Evolutionary conservation across 2,329 filamentous ascomycete species (phyloP), one percentile per base, ranked within the genome.

Genomic region (Ilyonectria destructans): DNA sequence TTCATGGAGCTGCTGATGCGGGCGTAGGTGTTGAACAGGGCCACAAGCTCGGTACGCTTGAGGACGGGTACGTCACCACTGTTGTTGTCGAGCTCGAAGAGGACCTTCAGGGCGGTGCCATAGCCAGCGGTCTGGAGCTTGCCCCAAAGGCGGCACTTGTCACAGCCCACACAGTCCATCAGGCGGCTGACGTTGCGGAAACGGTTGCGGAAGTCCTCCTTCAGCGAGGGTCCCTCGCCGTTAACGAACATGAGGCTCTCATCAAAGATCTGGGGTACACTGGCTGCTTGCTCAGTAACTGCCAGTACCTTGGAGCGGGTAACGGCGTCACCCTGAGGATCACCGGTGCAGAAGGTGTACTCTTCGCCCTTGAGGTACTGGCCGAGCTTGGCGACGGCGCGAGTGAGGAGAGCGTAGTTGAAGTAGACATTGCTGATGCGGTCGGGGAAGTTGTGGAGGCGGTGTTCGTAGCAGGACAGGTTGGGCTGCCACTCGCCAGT

Each of bases 131-230:
- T 97, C 83, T 99, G 96, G 43, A 99, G 84, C 83, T 99, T 99
- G 56, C 96, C 96, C 96, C 96, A 99, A 2, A 99, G 90, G 9
- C 96, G 91, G 83, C 96, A 99, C 84, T 99, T 99, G 84, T 99
- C 96, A 81, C 96, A 99, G 51, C 96, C 96, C 21, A 98, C 96
- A 75, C 96, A 99, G 81, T 99, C 96, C 96, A 99, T 99, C 71
- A 98, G 88, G 46, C 96, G 91, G 80, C 93, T 97, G 69, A 99
- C 93, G 79, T 99, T 99, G 79, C 96, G 91, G 87, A 99, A 99
- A 17, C 96, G 93, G 81, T 97, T 96, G 75, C 94, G 92, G 86
- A 99, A 99, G 78, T 99, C 96, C 79, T 98, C 96, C 81, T 98
- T 99, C 65, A 99, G 84, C 2, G 89, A 93, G 3, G 93, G 88